Evolutionary conservation across 495 filamentous ascomycete species (phyloP).

Genomic region (Amphirosellinia nigrospora): DNA sequence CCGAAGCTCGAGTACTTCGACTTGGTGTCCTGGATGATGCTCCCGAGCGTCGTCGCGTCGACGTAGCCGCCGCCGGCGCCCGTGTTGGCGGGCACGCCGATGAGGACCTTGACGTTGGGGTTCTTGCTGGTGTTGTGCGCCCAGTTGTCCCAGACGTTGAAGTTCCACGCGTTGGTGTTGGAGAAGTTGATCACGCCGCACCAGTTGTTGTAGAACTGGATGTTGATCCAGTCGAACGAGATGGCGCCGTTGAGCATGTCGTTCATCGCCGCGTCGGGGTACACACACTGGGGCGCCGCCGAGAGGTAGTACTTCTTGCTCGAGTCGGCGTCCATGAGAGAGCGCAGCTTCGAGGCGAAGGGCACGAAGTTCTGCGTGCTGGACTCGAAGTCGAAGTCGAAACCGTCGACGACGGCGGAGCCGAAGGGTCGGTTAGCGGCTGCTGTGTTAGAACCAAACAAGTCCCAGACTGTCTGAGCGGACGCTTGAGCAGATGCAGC

Average conservation of each 20-base stretch:
- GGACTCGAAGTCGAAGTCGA: conserved; percentile 72
- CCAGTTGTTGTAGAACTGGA: conserved; percentile 74
- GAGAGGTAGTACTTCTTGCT: conserved; percentile 65
- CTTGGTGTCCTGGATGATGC: conserved; percentile 58
- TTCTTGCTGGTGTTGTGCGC: conserved; percentile 66
- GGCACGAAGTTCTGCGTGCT: conserved; percentile 55
- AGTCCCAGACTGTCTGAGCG: conserved; percentile 69
- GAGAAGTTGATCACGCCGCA: conserved; percentile 65
- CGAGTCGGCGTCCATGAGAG: conserved; percentile 55
- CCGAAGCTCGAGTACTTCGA: conserved; percentile 63
- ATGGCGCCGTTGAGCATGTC: conserved; percentile 59
- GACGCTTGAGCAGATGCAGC: conserved; percentile 56
- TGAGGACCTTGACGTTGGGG: conserved; percentile 65
- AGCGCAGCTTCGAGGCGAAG: conserved; percentile 62
- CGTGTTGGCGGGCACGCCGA: conserved; percentile 69
- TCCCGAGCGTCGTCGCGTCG: conserved; percentile 47
- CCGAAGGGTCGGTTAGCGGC: conserved; percentile 66
- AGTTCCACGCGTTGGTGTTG: conserved; percentile 68
- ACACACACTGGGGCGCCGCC: conserved; percentile 71
- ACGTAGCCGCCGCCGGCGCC: conserved; percentile 68
- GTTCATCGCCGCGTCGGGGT: conserved; percentile 66
- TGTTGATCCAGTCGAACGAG: conserved; percentile 67
- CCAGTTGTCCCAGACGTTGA: conserved; percentile 74
- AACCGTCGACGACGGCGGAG: conserved; percentile 68
- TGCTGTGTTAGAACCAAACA: conserved; percentile 63